These are phyloP conservation scores for Fusarium veterinarium DNA, from an alignment of 2,329 filamentous ascomycete species.

Conservation along the genomic window DNA sequence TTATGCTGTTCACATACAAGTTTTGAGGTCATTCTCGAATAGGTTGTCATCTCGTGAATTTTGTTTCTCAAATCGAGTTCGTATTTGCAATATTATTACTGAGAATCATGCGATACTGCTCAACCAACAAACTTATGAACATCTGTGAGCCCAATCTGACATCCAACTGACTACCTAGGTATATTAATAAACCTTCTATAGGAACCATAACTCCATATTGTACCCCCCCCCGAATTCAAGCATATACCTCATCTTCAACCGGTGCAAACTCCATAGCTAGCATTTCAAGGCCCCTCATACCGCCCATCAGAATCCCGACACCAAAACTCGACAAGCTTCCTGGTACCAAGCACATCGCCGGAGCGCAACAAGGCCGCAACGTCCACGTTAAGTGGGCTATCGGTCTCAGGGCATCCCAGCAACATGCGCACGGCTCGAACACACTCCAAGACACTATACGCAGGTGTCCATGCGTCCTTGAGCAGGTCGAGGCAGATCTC, in stretches of 20 bases:
- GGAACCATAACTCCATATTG: conserved; percentile 31
- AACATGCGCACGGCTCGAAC: conserved; percentile 79
- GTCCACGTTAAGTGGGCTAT: conserved; percentile 84
- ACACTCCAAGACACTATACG: conserved; percentile 82
- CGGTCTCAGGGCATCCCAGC: conserved; percentile 71
- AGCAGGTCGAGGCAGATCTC: conserved; percentile 96
- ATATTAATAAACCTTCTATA: conserved; percentile 2
- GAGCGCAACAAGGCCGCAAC: conserved; percentile 76
- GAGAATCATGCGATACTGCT: conserved; percentile 20
- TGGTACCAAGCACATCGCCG: conserved; percentile 75
- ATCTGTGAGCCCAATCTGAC: conserved; percentile 14
- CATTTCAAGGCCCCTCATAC: conserved; percentile 50
- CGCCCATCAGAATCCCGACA: conserved; percentile 56
- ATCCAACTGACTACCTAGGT: neutral
- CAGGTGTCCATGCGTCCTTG: conserved; percentile 82
- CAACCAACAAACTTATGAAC: conserved; percentile 4
- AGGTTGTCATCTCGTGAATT: neutral
- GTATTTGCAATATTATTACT: neutral
- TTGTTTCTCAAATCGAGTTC: neutral
- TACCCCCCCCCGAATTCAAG: neutral
- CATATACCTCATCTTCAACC: neutral
- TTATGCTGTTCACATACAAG: neutral
- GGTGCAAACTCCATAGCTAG: neutral
- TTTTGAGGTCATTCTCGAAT: neutral
- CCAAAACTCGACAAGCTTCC: conserved; percentile 78